Base-by-base conservation (phyloP, 305 asterid species). In the Fraxinus ornus region DNA sequence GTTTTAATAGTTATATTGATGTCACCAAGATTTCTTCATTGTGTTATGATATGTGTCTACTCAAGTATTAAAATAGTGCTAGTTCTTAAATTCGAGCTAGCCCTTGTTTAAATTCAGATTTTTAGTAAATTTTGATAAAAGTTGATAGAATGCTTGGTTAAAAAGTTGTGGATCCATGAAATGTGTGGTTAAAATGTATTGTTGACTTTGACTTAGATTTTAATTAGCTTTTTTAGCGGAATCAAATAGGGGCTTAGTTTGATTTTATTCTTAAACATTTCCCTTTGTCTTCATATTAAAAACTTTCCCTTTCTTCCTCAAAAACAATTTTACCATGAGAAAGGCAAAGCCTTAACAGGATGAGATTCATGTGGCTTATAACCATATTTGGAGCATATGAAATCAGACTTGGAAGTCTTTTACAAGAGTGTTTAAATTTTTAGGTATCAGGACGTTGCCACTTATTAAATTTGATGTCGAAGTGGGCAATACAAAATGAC, bases 401-500 rank as follows among this genome's bases (percentile, higher is more conserved):
- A 17, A 24, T 32, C 1, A 71, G 41, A 44, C 21, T 15, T 17
- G 64, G 66, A 64, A 79, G n/a, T 60, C 39, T 73, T 55, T 44
- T 57, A 37, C 39, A 30, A 13, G 68, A 35, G 39, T 77, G 39
- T 3, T 7, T 2, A 52, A 19, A 77, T 33, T 68, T 68, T 5
- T 13, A 28, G 75, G 75, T 28, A 30, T 55, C 44, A 28, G 32
- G 49, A 3, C 32, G 26, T 28, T 52, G 28, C 80, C 5, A n/a
- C 49, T 41, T 49, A 77, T 19, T n/a, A 57, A 57, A 57, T 19
- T 71, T 71, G 76, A 71, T 71, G 47, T 71, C 15, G 8, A 71
- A 71, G 44, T 71, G 76, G 68, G 44, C n/a, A 33, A 71, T 71
- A n/a, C 47, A n/a, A 71, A 71, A 33, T 71, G 76, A 71, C 47